Percentiles rank a stretch among this genome's conserved stretches.
Conservation (phyloP, 305 asterid genomes). For the Striga hermonthica region DNA sequence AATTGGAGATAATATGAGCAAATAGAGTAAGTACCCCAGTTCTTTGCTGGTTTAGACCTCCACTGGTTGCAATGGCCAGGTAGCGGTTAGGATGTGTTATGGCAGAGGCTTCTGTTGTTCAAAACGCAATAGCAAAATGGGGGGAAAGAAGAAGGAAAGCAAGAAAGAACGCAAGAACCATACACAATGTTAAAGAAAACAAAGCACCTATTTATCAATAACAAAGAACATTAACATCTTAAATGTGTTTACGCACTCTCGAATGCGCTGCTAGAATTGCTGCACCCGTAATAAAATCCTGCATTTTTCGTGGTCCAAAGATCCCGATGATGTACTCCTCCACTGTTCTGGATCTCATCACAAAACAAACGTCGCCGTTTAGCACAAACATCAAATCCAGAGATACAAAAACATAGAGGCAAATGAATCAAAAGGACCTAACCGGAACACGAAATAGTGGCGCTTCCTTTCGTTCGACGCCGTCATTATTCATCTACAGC, state of each 20-base stretch:
- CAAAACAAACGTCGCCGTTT: conserved; percentile 41
- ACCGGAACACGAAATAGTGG: conserved; percentile 45
- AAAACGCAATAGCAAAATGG: conserved; percentile 2
- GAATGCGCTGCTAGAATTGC: conserved; percentile 68
- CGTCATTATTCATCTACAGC: conserved; percentile 34
- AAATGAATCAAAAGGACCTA: conserved; percentile 35
- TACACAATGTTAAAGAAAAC: neutral
- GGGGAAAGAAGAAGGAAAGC: too few relatives aligned
- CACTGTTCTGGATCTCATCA: conserved; percentile 55
- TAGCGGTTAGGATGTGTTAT: conserved; percentile 61
- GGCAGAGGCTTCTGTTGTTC: conserved; percentile 60
- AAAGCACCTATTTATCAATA: too few relatives aligned
- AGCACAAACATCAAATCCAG: conserved; percentile 43
- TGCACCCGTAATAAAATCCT: conserved; percentile 63
- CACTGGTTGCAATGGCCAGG: conserved; percentile 90
- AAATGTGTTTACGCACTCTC: conserved; percentile 52
- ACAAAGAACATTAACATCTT: conserved; percentile 1
- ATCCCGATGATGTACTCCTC: conserved; percentile 56
- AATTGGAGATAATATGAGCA: conserved; percentile 6
- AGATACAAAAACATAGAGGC: conserved; percentile 6
- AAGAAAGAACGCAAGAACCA: conserved; percentile 16
- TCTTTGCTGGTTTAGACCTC: conserved; percentile 98
- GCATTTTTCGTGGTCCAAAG: conserved; percentile 78
- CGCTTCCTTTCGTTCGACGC: conserved; percentile 31
- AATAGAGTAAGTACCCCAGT: conserved; percentile 67